phyloP scores from a whole-genome alignment of 2,329 filamentous ascomycete genomes.

The Cryphonectria japonica region DNA sequence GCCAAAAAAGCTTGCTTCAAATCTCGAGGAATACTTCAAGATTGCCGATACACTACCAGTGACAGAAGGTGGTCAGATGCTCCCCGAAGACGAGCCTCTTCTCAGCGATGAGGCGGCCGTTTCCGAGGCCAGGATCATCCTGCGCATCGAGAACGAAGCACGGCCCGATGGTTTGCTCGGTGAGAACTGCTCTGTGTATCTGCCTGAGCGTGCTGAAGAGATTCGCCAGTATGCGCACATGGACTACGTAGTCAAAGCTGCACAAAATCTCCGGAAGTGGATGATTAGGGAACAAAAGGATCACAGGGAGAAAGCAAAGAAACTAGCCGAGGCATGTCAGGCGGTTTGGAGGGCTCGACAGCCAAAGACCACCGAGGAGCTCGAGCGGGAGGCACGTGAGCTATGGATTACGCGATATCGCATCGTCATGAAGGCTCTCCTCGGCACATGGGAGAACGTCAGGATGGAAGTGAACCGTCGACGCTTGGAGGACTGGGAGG shows the following conservation, averaged over 20 bases:
- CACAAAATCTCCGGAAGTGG: conserved; percentile 78
- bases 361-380: conserved; percentile 77
- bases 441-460: conserved; percentile 68
- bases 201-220: conserved; percentile 73
- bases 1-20: conserved; percentile 56
- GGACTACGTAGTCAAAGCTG: conserved; percentile 82
- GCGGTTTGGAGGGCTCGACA: conserved; percentile 76
- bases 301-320: conserved; percentile 78
- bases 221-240: conserved; percentile 84
- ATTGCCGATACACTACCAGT: conserved; percentile 56
- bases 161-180: conserved; percentile 77
- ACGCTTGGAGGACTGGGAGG: conserved; percentile 65
- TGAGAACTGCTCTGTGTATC: conserved; percentile 70
- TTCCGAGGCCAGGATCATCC: conserved; percentile 71
- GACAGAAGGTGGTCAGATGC: conserved; percentile 60
- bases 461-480: conserved; percentile 63
- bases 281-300: conserved; percentile 78
- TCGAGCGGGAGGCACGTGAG: conserved; percentile 76
- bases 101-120: conserved; percentile 65
- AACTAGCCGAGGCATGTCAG: conserved; percentile 75
- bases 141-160: conserved; percentile 72
- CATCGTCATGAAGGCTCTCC: conserved; percentile 63
- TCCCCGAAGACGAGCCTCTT: conserved; percentile 57
- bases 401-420: conserved; percentile 71
- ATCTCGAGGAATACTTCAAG: conserved; percentile 62